phyloP scores from a whole-genome alignment of 768 basidiomycete genomes.

The Pleurotus cornucopiae region DNA sequence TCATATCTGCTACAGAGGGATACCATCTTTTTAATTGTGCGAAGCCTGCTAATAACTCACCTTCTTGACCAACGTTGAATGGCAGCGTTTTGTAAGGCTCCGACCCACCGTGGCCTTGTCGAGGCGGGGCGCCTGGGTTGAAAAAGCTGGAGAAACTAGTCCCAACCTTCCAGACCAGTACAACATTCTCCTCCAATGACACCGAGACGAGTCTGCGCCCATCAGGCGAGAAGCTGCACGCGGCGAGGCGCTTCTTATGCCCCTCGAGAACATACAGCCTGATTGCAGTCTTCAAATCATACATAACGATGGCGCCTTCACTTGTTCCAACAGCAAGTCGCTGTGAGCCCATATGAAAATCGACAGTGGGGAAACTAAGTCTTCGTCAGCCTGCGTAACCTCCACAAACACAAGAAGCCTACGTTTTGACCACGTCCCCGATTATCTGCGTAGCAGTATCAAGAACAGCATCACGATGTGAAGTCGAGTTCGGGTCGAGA shows the following conservation, averaged over 20 bases:
- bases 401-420: conserved; percentile 17
- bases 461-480: conserved; percentile 76
- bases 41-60: conserved; percentile 35
- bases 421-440: conserved; percentile 93
- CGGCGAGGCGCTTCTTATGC: conserved; percentile 76
- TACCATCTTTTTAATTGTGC: not conserved
- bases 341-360: conserved; percentile 85
- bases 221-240: conserved; percentile 91
- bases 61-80: conserved; percentile 82
- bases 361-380: conserved; percentile 83
- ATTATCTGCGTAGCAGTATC: conserved; percentile 94
- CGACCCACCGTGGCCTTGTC: conserved; percentile 79
- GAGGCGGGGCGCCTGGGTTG: conserved; percentile 84
- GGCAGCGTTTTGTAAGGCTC: conserved; percentile 85
- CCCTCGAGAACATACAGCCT: conserved; percentile 93
- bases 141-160: conserved; percentile 87
- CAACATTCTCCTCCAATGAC: conserved; percentile 78
- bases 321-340: conserved; percentile 89
- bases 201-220: conserved; percentile 85
- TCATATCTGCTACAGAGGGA: conserved; percentile 30
- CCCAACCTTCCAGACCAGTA: conserved; percentile 96
- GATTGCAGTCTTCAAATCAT: conserved; percentile 94
- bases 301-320: conserved; percentile 94
- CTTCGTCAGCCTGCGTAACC: no score
- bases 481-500: conserved; percentile 82